Evolutionary conservation across 495 filamentous ascomycete species (phyloP).

Genomic region (Neurospora intermedia): DNA sequence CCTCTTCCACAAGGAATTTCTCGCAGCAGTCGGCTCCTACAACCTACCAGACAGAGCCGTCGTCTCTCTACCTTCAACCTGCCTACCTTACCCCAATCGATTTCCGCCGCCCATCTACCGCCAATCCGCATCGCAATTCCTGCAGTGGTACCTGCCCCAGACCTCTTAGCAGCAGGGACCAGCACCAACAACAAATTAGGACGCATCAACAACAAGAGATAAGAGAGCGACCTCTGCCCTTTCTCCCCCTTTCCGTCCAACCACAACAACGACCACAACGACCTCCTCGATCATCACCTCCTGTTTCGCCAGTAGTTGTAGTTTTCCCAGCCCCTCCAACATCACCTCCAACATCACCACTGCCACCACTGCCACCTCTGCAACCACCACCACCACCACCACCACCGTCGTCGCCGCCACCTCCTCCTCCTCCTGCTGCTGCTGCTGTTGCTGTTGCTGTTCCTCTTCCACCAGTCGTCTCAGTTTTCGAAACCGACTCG

Average conservation of each 20-base stretch:
- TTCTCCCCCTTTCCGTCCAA: not conserved
- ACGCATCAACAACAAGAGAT: not conserved
- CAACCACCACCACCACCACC: not conserved
- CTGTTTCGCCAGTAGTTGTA: not conserved
- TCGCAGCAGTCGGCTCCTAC: not conserved
- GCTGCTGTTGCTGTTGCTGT: not conserved
- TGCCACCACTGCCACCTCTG: not conserved
- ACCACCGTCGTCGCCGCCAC: not conserved
- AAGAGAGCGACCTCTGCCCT: conserved; percentile 3
- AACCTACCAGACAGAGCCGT: not conserved
- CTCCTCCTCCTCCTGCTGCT: not conserved
- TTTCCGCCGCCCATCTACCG: conserved; percentile 5
- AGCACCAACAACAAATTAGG: not conserved
- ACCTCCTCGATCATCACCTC: not conserved
- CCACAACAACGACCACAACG: not conserved
- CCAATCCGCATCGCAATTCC: conserved; percentile 9
- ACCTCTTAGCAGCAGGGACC: conserved; percentile 6
- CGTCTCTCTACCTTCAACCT: not conserved
- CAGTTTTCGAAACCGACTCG: conserved; percentile 18
- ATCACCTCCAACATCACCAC: not conserved
- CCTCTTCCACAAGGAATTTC: not conserved
- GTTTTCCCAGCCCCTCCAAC: not conserved
- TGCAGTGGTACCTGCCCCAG: conserved; percentile 10
- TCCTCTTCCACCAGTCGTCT: conserved; percentile 3
- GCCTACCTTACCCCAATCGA: not conserved